Conservation (phyloP, 768 basidiomycete species). For the Boletus patriciae region DNA sequence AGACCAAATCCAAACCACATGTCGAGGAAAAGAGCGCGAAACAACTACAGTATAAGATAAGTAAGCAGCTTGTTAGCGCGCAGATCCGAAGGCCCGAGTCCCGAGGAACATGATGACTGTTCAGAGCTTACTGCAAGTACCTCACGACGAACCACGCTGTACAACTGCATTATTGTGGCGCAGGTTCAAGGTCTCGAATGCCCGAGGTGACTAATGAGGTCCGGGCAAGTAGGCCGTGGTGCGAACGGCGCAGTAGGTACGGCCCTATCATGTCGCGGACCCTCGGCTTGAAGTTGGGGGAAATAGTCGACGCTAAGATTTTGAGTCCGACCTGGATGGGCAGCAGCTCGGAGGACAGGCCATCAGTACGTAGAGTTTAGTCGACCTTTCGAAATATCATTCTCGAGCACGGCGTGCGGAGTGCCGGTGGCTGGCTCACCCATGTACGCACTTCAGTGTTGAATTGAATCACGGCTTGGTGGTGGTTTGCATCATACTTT, state of each 20-base stretch:
- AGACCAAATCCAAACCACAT: too few relatives aligned
- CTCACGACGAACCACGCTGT: not conserved
- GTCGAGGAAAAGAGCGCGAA: too few relatives aligned
- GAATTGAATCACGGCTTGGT: too few relatives aligned
- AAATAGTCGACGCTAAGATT: too few relatives aligned
- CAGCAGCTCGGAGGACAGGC: not conserved
- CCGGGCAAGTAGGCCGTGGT: not conserved
- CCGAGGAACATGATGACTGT: not conserved
- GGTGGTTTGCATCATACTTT: too few relatives aligned
- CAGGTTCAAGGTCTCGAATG: not conserved
- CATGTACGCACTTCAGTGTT: too few relatives aligned
- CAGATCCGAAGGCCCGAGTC: not conserved
- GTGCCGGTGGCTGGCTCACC: not conserved
- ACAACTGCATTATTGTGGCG: not conserved
- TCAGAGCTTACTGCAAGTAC: not conserved
- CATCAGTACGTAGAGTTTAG: not conserved
- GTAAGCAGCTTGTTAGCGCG: too few relatives aligned
- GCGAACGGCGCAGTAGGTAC: not conserved
- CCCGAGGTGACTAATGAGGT: not conserved
- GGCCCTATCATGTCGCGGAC: too few relatives aligned
- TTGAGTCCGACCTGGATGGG: not conserved
- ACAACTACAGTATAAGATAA: too few relatives aligned
- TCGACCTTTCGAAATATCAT: not conserved
- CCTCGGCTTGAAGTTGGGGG: too few relatives aligned
- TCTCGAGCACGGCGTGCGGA: not conserved